Conservation (phyloP, 257 asterid genomes). For the Plantago ovata region DNA sequence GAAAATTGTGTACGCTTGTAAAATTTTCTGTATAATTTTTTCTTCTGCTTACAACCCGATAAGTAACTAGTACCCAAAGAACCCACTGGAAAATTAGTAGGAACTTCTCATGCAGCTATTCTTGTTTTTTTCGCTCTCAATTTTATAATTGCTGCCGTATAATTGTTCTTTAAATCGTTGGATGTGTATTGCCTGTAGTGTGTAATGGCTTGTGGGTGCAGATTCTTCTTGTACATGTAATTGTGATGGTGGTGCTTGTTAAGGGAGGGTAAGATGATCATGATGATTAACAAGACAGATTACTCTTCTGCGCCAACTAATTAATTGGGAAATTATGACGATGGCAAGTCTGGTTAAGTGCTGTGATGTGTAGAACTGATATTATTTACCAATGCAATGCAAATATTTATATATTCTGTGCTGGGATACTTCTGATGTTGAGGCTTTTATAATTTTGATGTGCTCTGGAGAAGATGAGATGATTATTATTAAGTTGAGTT, state of each 20-base stretch:
- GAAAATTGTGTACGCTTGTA: background rate
- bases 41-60: background rate
- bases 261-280: background rate
- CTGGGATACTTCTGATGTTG: no score
- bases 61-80: background rate
- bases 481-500: no score
- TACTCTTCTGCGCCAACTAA: no score
- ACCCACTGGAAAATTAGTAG: background rate
- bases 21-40: background rate
- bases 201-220: background rate
- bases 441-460: no score
- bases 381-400: no score
- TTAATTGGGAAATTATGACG: no score
- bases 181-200: constrained; percentile 1
- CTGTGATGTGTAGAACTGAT: no score
- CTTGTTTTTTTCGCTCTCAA: background rate
- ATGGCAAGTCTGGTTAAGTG: no score
- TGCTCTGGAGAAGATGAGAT: no score
- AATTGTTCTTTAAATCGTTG: background rate
- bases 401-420: no score
- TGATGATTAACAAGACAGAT: no score
- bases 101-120: background rate
- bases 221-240: background rate
- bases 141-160: background rate
- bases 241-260: background rate